phyloP scores from a whole-genome alignment of 208 protist genomes.

The Acanthamoeba castellanii region DNA sequence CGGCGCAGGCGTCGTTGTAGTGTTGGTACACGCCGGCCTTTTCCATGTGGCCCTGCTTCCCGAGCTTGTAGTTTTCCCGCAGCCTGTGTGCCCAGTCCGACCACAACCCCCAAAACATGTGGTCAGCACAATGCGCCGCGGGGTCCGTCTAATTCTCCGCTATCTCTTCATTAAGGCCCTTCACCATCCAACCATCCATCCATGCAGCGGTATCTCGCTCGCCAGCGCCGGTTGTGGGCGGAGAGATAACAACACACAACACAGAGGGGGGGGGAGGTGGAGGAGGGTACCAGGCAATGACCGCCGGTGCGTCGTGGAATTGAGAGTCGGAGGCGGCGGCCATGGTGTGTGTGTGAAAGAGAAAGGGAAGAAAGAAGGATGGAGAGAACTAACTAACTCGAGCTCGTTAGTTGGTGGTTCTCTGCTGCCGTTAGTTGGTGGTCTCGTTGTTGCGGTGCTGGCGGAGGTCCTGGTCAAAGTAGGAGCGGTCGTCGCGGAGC shows the following conservation, averaged over 20 bases:
- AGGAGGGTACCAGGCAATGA: not conserved
- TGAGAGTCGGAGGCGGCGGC: not conserved
- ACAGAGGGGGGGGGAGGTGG: not conserved
- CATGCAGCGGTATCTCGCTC: too few relatives aligned
- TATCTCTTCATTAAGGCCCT: not conserved
- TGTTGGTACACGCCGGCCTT: slow-evolving; percentile 18
- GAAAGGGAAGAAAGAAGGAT: too few relatives aligned
- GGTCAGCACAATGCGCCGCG: too few relatives aligned
- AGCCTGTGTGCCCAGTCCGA: not conserved
- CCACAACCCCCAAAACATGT: too few relatives aligned
- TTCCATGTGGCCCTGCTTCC: slow-evolving; percentile 25
- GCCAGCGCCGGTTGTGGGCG: too few relatives aligned
- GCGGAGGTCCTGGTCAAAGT: not conserved
- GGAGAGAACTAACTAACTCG: too few relatives aligned
- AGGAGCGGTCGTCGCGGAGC: not conserved
- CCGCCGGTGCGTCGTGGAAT: not conserved
- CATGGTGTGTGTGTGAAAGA: not conserved
- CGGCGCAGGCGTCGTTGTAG: not conserved
- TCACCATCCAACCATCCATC: too few relatives aligned
- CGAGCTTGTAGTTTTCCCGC: slow-evolving; percentile 14
- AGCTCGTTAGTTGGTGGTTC: too few relatives aligned
- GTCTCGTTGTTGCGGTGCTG: not conserved
- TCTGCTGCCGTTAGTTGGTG: not conserved
- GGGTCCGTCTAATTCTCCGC: too few relatives aligned
- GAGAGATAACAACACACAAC: not conserved